Evolutionary conservation across 2,329 filamentous ascomycete species (phyloP), one percentile per base, ranked within the genome.

Genomic region (Zymoseptoria pseudotritici): DNA sequence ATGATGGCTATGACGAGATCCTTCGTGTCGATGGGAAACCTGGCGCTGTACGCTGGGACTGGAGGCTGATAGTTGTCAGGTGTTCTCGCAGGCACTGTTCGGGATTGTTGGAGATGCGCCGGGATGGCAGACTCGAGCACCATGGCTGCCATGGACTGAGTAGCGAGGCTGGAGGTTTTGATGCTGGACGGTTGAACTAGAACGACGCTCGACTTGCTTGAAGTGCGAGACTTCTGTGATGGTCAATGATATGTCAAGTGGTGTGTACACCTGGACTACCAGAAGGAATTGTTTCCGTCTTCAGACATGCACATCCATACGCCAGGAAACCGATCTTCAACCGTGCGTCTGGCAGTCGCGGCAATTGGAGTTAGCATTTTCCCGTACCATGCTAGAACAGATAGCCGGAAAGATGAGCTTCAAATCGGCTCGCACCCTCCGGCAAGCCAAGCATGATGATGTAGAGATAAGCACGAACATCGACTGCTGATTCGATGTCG

Each of bases 1-100:
- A 75, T 68, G 17, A 72, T 68, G 4, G 71, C 73, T 64, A 75
- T 72, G 13, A 72, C 72, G 7, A 74, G 66, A 50, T 69, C 65
- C 31, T 72, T 65, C 51, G 69, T 69, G 6, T 65, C 62, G 3
- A 60, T 60, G 2, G 71, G 67, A 60, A 76, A 76, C 22, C 73
- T 68, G 9, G 74, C 69, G 46, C 62, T 66, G 55, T 73, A 74
- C 52, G 65, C 66, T 7, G 70, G 70, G 53, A 71, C 73, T 0
- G 70, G 71, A 7, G 71, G 71, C 6, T 64, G 56, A 54, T 71
- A 71, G 24, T 69, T 63, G 1, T 63, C 26, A 3, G 70, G 69
- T 8, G 64, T 67, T 21, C 60, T 65, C 13, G 61, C 58, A 9
- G 62, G 60, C n/a, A 64, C 61, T n/a, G 62, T 62, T 9, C 65